Base-by-base conservation (phyloP, 768 basidiomycete genomes). In the Kwoniella dendrophila region DNA sequence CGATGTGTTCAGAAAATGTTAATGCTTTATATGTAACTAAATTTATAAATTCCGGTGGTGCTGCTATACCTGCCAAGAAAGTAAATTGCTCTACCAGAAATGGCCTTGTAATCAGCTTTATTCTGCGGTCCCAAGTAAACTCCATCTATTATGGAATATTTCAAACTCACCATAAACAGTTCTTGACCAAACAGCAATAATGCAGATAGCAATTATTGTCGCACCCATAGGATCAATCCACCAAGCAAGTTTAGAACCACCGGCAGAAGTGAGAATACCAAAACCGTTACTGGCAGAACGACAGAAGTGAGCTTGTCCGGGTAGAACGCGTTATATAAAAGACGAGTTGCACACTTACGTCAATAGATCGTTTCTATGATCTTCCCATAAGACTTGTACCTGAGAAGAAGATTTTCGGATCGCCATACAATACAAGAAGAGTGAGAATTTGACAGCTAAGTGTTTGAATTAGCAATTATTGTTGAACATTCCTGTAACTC, bases 381-480 rank as follows among this genome's bases (percentile, higher is more conserved):
- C 95, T 78, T 96, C 90, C 92, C 92, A 97, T 29, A 96, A 84
- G n/a, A 96, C 86, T 47, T 86, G 85, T 2, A 99, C 95, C 79
- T 99, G 96, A 70, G 90, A 93, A 5, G 90, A 92, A 66, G 85
- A 86, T 32, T 83, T 84, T 29, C 90, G 86, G 45, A 95, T 83
- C 2, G 90, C 83, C 71, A 82, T 85, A 78, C 93, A 93, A 80
- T 92, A 96, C 3, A 92, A 36, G 81, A 98, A 98, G 43, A 99
- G 84, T 0, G 87, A 44, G 47, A 92, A 83, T 79, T 99, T 99
- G 38, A 64, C 63, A 7, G 36, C 55, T 63, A 65, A 90, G 41
- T 3, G 38, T 26, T 26, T 34, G 30, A n/a, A n/a, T n/a, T n/a
- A n/a, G n/a, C n/a, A n/a, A n/a, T n/a, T n/a, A n/a, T n/a, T 10